Evolutionary conservation across 1,139 yeast species (phyloP), one percentile per base, ranked within the genome.

Genomic region (Ogataea hybrid): DNA sequence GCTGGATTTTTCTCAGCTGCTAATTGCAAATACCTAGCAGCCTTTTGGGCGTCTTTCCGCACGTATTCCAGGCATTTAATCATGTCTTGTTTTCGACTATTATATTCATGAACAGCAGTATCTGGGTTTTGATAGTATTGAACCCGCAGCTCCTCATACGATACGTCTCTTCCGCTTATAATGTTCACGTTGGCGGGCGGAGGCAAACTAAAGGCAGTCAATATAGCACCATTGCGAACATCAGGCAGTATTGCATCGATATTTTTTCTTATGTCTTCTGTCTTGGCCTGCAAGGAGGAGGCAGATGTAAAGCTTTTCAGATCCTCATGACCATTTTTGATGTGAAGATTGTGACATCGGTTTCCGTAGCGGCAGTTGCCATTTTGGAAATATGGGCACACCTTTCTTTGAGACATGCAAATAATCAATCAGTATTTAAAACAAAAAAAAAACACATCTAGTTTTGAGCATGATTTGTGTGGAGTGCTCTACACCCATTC

Each of bases 401-500:
- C 43, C 42, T 42, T 50, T 21, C 37, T 39, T 14, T 35, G 45
- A 45, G 45, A 36, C 42, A 39, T 39, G 21, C 9, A 11, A 18
- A 21, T 10, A 22, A 6, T 16, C 22, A 32, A 32, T 15, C 15
- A 14, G 15, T 14, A 14, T 14, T 14, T 14, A 14, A 14, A 14
- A 14, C 15, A 14, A 14, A 14, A 14, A 14, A 11, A 10, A 8
- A 22, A 31, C 15, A 21, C 17, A 35, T 23, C n/a, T 32, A 25
- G 12, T 11, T 35, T 15, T 16, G 30, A 27, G 25, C 29, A 88
- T 90, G 96, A 81, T 89, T 50, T 92, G 98, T 62, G 84, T 90
- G 20, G 95, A 89, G 62, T 92, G 98, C 63, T 76, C 80, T 15
- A 68, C 73, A 39, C 77, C 83, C 2, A 84, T 84, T 28, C 68